Base-by-base conservation (phyloP, 345 rosid species). In the Gossypioides kirkii region DNA sequence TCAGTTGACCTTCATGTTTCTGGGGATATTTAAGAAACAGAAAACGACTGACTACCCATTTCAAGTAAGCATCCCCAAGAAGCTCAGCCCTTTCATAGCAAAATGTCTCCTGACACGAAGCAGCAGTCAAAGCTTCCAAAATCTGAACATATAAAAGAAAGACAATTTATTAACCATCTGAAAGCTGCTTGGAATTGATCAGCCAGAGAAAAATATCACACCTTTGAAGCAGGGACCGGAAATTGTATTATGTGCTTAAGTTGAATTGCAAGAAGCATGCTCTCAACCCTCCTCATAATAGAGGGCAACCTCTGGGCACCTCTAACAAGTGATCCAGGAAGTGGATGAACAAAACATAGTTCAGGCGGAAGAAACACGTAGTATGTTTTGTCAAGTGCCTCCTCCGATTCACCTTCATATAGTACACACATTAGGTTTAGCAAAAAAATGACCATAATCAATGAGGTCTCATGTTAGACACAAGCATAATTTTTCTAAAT, bases 61-160 rank as follows among this genome's bases (percentile, higher is more conserved):
- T 95, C 73, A 92, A 82, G 82, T 92, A 95, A 46, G 99, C 99
- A 84, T 95, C 99, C 68, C 99, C 99, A 71, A 95, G 83, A 76
- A 95, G 98, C 87, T 95, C 98, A 2, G 99, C 99, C 85, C 99
- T 91, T 78, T 92, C 99, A 69, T 92, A 92, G 84, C 98, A 95
- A 86, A 95, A 95, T 13, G 97, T 91, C 83, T 95, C 99, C 78
- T 95, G 99, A 88, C 99, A 95, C 38, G 98, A 95, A 66, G 98
- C 99, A 2, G 98, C 98, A 47, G 99, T 95, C 86, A 91, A 85
- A 61, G 99, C 98, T 79, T 95, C 98, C 87, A 95, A 82, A 64
- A 95, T 88, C 99, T 92, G 83, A 45, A 62, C 22, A 80, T 13
- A 74, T 28, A 70, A 47, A 45, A 69, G 62, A 73, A 50, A 43